Conservation (phyloP, 805 yeast genomes). For the Yamadazyma laniorum region DNA sequence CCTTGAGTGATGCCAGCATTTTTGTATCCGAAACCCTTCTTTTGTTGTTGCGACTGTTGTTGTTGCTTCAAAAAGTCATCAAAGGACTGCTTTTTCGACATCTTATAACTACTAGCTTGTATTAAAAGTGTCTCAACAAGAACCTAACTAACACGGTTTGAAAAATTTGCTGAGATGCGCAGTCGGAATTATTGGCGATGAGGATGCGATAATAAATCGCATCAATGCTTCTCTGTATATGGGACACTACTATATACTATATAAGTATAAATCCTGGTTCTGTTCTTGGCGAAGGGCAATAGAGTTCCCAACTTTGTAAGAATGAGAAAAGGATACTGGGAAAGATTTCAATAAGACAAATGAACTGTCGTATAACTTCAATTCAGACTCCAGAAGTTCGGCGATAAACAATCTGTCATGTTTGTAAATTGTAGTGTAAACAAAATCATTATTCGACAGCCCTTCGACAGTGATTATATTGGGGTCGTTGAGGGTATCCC, state of each 20-base stretch:
- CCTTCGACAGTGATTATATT: slow-evolving; percentile 1
- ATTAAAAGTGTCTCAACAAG: background rate
- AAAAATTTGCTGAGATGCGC: slow-evolving; percentile 10
- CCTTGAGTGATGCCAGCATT: slow-evolving; percentile 13
- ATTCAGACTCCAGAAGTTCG: slow-evolving; percentile 5
- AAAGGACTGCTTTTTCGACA: slow-evolving; percentile 40
- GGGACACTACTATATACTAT: too few relatives aligned
- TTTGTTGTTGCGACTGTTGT: slow-evolving; percentile 29
- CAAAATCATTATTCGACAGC: background rate
- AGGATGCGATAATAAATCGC: background rate
- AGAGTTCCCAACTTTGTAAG: slow-evolving; percentile 8
- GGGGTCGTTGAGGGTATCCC: background rate
- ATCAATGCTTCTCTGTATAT: too few relatives aligned
- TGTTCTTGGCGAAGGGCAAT: slow-evolving; percentile 3
- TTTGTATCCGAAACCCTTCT: slow-evolving; percentile 29
- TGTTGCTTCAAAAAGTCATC: slow-evolving; percentile 54
- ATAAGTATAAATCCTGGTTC: too few relatives aligned
- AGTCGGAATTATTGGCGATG: slow-evolving; percentile 5
- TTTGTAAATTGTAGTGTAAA: background rate
- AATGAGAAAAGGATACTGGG: background rate
- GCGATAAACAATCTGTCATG: slow-evolving; percentile 2
- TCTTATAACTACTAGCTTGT: too few relatives aligned
- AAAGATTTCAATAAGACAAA: slow-evolving; percentile 6
- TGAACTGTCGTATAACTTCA: slow-evolving; percentile 4
- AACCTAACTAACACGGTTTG: slow-evolving; percentile 3